A percentile compares a stretch with the other conserved stretches of the same genome.
These are phyloP conservation scores for Penicillium antarcticum DNA, from an alignment of 495 filamentous ascomycete species.

Conservation along the genomic window DNA sequence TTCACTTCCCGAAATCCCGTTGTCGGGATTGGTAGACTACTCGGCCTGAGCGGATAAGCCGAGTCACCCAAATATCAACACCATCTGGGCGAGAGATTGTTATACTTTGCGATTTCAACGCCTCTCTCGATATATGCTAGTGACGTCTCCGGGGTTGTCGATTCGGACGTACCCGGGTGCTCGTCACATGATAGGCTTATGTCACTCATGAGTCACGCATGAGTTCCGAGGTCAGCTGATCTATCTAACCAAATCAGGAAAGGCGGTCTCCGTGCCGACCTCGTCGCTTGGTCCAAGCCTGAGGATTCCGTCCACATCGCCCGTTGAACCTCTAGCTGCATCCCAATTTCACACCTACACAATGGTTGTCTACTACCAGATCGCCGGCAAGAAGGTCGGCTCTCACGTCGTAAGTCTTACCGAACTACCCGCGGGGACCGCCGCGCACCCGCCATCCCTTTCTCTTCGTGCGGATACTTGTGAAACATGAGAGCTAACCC, in stretches of 20 bases:
- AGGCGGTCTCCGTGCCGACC: constrained; percentile 27
- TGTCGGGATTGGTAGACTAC: background rate
- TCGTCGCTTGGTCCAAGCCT: constrained; percentile 20
- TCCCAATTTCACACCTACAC: constrained; percentile 44
- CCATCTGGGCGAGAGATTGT: too few relatives aligned
- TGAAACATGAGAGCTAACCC: constrained; percentile 15
- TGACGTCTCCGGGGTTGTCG: constrained; percentile 8
- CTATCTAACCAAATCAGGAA: constrained; percentile 18
- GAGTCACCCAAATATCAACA: too few relatives aligned
- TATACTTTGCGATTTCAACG: too few relatives aligned
- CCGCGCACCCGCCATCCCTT: constrained; percentile 19
- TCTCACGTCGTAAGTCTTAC: constrained; percentile 79
- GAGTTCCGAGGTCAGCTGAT: constrained; percentile 1
- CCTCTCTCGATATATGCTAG: background rate
- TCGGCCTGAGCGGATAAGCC: background rate
- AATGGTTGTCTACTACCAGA: constrained; percentile 84
- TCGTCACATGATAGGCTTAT: constrained; percentile 28
- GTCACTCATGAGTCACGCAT: background rate
- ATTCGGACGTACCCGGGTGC: constrained; percentile 9
- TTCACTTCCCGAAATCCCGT: constrained; percentile 8
- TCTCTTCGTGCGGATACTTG: constrained; percentile 12
- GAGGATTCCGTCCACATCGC: constrained; percentile 30
- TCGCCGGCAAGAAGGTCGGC: constrained; percentile 87
- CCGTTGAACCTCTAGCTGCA: constrained; percentile 30
- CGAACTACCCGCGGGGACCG: background rate